phyloP scores from a whole-genome alignment of 208 protist species.

The Leishmania martiniquensis region DNA sequence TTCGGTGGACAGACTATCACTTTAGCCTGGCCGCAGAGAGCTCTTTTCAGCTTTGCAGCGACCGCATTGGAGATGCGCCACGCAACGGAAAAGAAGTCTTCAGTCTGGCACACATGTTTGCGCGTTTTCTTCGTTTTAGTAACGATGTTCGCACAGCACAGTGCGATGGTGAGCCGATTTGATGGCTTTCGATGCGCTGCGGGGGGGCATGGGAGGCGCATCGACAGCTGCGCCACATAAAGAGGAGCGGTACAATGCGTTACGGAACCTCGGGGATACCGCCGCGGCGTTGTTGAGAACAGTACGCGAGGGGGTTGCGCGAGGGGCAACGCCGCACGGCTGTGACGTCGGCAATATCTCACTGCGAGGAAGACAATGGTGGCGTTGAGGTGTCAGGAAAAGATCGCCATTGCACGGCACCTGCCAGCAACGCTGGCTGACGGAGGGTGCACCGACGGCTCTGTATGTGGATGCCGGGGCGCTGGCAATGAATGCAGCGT shows the following conservation, averaged over 20 bases:
- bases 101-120: no score
- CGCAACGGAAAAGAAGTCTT: no score
- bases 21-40: no score
- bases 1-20: no score
- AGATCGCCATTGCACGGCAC: no score
- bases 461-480: neutral
- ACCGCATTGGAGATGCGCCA: no score
- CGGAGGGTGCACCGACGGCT: neutral
- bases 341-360: neutral
- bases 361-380: neutral
- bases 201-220: no score
- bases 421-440: conserved; percentile 12
- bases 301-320: neutral
- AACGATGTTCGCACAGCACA: neutral
- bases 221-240: neutral
- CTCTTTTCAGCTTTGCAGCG: no score
- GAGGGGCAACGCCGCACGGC: neutral
- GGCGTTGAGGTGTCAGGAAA: no score
- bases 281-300: neutral
- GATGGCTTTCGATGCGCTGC: neutral
- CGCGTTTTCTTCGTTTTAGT: neutral
- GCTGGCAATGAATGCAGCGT: no score
- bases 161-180: neutral
- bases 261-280: neutral
- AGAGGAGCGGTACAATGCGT: neutral